A percentile compares a stretch with the other conserved stretches of the same genome.
These are phyloP conservation scores for Fusarium ramigenum DNA, from an alignment of 2,329 filamentous ascomycete genomes.

Conservation along the genomic window DNA sequence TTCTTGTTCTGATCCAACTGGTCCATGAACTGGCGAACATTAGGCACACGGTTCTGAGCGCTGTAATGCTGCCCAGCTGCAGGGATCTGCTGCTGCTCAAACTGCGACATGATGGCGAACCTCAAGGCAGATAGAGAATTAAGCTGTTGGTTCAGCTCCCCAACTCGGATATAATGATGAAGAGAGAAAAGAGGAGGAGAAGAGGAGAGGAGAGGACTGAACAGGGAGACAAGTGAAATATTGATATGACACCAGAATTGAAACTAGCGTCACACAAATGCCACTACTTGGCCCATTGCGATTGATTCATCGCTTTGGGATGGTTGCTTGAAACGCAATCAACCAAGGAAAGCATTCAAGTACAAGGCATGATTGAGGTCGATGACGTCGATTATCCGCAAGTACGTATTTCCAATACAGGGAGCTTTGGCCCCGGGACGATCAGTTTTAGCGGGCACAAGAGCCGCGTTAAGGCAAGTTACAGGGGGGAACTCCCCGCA, in stretches of 20 bases:
- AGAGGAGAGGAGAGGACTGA: neutral
- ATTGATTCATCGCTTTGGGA: slow-evolving; percentile 28
- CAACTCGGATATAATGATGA: slow-evolving; percentile 3
- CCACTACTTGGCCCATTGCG: slow-evolving; percentile 8
- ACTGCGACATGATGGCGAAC: slow-evolving; percentile 47
- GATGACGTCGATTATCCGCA: slow-evolving; percentile 37
- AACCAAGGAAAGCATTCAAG: slow-evolving; percentile 26
- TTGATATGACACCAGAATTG: slow-evolving; percentile 8
- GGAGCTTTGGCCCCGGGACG: slow-evolving; percentile 23
- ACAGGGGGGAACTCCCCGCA: slow-evolving; percentile 24
- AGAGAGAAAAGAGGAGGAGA: neutral
- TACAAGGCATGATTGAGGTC: slow-evolving; percentile 33
- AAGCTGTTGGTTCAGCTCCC: slow-evolving; percentile 10
- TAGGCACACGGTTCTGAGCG: slow-evolving; percentile 84
- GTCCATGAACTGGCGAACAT: slow-evolving; percentile 84
- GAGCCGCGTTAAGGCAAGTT: slow-evolving; percentile 27
- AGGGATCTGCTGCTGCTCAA: slow-evolving; percentile 54
- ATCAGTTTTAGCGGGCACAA: slow-evolving; percentile 26
- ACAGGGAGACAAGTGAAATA: slow-evolving; percentile 20
- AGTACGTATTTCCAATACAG: slow-evolving; percentile 10
- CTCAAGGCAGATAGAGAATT: slow-evolving; percentile 2
- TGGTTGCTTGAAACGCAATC: slow-evolving; percentile 30
- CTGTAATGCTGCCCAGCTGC: slow-evolving; percentile 77
- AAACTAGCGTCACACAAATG: slow-evolving; percentile 30
- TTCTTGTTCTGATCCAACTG: slow-evolving; percentile 82